These are phyloP conservation scores for Trifolium repens DNA, from an alignment of 306 rosid species.

Conservation along the genomic window DNA sequence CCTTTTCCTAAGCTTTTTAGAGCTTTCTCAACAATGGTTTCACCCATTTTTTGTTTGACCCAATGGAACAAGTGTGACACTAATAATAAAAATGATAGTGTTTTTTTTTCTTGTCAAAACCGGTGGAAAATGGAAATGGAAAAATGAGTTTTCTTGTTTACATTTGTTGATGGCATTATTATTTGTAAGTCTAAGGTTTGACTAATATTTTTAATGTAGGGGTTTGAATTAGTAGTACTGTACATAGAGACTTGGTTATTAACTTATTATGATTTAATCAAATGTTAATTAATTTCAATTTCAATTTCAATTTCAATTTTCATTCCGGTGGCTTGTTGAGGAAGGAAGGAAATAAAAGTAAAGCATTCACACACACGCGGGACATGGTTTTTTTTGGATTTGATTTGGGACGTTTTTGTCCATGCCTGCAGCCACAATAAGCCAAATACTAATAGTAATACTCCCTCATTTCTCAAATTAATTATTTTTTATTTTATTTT, in stretches of 20 bases:
- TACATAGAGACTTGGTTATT: background rate
- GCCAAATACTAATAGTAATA: background rate
- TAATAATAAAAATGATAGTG: no score
- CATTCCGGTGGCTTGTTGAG: background rate
- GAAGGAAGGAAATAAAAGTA: constrained; percentile 9
- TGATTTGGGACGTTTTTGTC: background rate
- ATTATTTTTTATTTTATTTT: no score
- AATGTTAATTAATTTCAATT: background rate
- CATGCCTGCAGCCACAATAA: background rate
- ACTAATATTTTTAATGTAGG: constrained; percentile 1
- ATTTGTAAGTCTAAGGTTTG: constrained; percentile 16
- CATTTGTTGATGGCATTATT: background rate
- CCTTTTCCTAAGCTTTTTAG: constrained; percentile 83
- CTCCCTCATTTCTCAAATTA: no score
- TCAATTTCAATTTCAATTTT: no score
- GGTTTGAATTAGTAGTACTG: constrained; percentile 1
- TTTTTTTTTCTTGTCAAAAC: background rate
- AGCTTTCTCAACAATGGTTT: constrained; percentile 57
- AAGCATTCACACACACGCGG: constrained; percentile 40
- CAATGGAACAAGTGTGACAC: background rate
- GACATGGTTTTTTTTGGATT: background rate
- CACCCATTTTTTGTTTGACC: constrained; percentile 38
- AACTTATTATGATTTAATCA: constrained; percentile 3
- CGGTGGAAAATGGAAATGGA: constrained; percentile 8
- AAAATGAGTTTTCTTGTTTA: background rate